Percentiles rank a stretch among this genome's conserved stretches.
Conservation (phyloP, 768 basidiomycete species). For the Suillus brevipes region DNA sequence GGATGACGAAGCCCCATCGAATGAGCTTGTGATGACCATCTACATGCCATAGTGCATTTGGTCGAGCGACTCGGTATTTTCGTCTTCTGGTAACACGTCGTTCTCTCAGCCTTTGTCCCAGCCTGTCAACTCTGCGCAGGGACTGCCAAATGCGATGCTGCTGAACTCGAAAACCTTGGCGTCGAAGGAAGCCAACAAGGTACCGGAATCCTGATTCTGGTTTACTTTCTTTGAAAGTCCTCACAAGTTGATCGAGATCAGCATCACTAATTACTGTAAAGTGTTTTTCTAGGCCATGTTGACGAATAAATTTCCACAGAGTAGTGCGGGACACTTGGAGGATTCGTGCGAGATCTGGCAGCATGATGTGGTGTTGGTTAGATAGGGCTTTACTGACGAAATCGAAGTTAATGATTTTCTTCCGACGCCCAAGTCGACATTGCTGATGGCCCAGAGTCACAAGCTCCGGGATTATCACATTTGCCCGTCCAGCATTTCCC, state of each 20-base stretch:
- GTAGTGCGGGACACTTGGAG: neutral
- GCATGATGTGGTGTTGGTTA: slow-evolving; percentile 5
- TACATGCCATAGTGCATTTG: slow-evolving; percentile 20
- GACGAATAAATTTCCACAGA: neutral
- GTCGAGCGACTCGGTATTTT: slow-evolving; percentile 16
- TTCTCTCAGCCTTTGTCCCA: slow-evolving; percentile 11
- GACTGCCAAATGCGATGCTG: neutral
- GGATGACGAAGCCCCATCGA: slow-evolving; percentile 37
- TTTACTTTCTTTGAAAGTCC: no score
- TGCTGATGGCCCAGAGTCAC: slow-evolving; percentile 2
- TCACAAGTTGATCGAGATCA: no score
- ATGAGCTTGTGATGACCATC: slow-evolving; percentile 37
- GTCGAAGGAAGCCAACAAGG: no score
- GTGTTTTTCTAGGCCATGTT: neutral
- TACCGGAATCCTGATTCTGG: no score
- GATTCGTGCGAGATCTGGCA: neutral
- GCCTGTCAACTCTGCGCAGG: slow-evolving; percentile 10
- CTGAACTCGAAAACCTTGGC: neutral
- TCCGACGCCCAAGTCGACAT: slow-evolving; percentile 1
- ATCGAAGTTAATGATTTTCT: slow-evolving; percentile 10
- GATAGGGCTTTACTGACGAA: slow-evolving; percentile 13
- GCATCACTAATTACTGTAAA: no score
- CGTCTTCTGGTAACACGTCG: neutral
- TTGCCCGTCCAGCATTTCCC: no score
- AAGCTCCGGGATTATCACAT: slow-evolving; percentile 7